phyloP scores from a whole-genome alignment of 163 green algal species.

The Volvox carteri region DNA sequence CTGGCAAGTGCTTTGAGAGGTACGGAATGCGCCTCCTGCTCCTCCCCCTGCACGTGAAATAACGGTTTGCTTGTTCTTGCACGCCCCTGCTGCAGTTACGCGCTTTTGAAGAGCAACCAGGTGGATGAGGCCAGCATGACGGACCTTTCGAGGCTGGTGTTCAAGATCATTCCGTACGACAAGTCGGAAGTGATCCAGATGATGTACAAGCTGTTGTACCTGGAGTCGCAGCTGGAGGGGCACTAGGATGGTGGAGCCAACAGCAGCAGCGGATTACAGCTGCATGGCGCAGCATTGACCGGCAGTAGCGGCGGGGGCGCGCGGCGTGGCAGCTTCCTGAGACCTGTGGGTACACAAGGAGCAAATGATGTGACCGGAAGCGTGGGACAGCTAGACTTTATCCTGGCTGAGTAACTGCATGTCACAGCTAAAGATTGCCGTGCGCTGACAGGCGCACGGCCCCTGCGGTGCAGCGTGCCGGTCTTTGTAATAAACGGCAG shows the following conservation, averaged over 20 bases:
- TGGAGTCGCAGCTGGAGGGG: conserved; percentile 68
- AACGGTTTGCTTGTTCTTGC: too few relatives aligned
- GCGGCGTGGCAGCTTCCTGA: not conserved
- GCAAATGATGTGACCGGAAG: not conserved
- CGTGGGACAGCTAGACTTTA: not conserved
- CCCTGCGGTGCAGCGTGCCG: too few relatives aligned
- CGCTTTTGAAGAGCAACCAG: conserved; percentile 67
- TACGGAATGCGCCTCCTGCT: too few relatives aligned
- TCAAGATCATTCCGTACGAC: conserved; percentile 74
- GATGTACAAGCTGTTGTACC: conserved; percentile 74
- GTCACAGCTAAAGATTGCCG: not conserved
- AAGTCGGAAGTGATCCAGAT: conserved; percentile 70
- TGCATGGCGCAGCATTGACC: not conserved
- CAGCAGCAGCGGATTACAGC: not conserved
- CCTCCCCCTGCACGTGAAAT: too few relatives aligned
- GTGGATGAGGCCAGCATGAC: conserved; percentile 72
- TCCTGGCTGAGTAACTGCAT: not conserved
- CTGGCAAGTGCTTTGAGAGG: too few relatives aligned
- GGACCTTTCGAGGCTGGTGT: conserved; percentile 70
- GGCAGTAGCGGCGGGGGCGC: not conserved
- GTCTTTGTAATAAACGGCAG: too few relatives aligned
- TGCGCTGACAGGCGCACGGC: too few relatives aligned
- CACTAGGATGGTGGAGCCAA: not conserved
- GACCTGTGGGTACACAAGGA: not conserved
- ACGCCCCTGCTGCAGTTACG: conserved; percentile 61